Evolutionary conservation across 768 basidiomycete species (phyloP).

Genomic region (Fomitopsis serialis): DNA sequence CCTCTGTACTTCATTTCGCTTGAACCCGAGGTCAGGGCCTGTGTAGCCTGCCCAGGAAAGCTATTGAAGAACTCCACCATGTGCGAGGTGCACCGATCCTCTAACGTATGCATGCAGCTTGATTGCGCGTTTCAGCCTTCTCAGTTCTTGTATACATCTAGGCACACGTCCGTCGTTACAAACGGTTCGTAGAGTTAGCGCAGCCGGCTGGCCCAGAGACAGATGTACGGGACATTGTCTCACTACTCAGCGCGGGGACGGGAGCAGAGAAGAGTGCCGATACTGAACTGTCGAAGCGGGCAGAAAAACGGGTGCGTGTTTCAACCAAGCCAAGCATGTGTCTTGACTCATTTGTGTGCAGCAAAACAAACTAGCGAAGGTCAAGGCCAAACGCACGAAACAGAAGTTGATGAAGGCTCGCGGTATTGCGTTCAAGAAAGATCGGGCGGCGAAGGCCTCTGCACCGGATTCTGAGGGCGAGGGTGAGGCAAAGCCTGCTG

Average conservation of each 20-base stretch:
- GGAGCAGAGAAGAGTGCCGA: constrained; percentile 1
- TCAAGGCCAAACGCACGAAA: constrained; percentile 44
- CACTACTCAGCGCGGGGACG: constrained; percentile 8
- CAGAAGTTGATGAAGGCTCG: constrained; percentile 41
- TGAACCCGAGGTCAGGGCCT: constrained; percentile 50
- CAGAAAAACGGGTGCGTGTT: constrained; percentile 53
- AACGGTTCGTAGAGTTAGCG: constrained; percentile 42
- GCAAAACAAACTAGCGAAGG: constrained; percentile 40
- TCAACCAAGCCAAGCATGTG: neutral
- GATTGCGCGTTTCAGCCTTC: neutral
- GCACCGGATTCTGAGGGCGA: neutral
- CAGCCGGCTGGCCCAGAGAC: constrained; percentile 32
- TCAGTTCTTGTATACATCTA: constrained; percentile 22
- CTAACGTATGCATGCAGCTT: constrained; percentile 47
- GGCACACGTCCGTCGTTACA: constrained; percentile 62
- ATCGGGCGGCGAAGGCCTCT: constrained; percentile 3
- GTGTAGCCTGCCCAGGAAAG: constrained; percentile 70
- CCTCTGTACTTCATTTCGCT: constrained; percentile 58
- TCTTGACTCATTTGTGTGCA: neutral
- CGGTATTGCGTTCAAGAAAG: constrained; percentile 25
- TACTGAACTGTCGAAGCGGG: constrained; percentile 45
- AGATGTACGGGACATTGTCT: constrained; percentile 43
- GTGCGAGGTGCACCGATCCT: constrained; percentile 51
- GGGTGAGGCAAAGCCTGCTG: neutral
- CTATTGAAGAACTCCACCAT: constrained; percentile 55